Percentiles rank a stretch among this genome's conserved stretches.
Conservation (phyloP, 768 basidiomycete species). For the Punctularia strigosozonata region DNA sequence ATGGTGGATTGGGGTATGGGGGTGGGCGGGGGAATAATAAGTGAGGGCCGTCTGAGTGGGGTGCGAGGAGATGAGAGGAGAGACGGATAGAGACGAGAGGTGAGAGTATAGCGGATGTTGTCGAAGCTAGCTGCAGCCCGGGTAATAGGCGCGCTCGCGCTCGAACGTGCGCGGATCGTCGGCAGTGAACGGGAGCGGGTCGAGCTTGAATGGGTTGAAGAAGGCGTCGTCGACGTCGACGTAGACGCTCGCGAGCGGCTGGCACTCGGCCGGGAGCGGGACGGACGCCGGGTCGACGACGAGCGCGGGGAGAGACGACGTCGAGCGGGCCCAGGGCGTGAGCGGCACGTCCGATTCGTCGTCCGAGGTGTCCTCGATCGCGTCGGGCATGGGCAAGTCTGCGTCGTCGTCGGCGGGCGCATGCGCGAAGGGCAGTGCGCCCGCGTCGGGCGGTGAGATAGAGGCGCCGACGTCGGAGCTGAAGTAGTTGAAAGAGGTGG, state of each 20-base stretch:
- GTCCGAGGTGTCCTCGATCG: conserved; percentile 77
- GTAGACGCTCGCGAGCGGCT: too few species aligned
- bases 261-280: conserved; percentile 37
- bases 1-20: too few species aligned
- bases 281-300: conserved; percentile 39
- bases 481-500: too few species aligned
- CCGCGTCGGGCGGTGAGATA: conserved; percentile 19
- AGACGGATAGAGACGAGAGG: too few species aligned
- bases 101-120: too few species aligned
- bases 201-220: conserved; percentile 56
- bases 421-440: conserved; percentile 39
- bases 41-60: too few species aligned
- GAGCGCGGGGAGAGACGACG: conserved; percentile 42
- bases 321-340: conserved; percentile 52
- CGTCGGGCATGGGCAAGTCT: conserved; percentile 62
- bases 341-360: conserved; percentile 69
- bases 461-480: too few species aligned
- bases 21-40: too few species aligned
- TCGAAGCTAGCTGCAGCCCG: too few species aligned
- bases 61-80: too few species aligned
- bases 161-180: too few species aligned
- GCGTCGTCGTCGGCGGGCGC: conserved; percentile 58
- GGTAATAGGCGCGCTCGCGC: too few species aligned
- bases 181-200: conserved; percentile 59
- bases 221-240: conserved; percentile 47